Conservation (phyloP, 2,329 filamentous ascomycete species). For the Mollisiaceae sp. region DNA sequence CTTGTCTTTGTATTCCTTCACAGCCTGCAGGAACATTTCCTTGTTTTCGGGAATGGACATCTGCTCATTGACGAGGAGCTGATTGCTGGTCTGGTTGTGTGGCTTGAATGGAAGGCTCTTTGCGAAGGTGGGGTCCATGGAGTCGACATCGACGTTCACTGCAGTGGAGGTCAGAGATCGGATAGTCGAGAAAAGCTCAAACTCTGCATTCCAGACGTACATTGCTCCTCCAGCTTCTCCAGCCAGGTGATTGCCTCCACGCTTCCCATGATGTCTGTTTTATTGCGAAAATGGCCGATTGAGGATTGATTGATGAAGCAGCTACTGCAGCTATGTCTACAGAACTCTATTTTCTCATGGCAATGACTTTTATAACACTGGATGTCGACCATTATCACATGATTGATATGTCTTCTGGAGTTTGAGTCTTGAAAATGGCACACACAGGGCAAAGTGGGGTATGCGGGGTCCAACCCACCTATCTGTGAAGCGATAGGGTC, state of each 20-base stretch:
- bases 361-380: neutral
- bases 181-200: neutral
- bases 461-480: slow-evolving; percentile 10
- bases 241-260: slow-evolving; percentile 17
- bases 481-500: neutral
- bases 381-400: slow-evolving; percentile 9
- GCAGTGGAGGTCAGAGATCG: slow-evolving; percentile 2
- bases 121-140: slow-evolving; percentile 56
- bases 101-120: slow-evolving; percentile 51
- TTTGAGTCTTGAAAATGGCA: slow-evolving; percentile 11
- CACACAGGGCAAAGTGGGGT: slow-evolving; percentile 19
- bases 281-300: neutral
- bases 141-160: slow-evolving; percentile 59
- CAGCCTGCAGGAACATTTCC: slow-evolving; percentile 48
- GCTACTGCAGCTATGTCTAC: neutral
- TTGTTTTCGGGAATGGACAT: slow-evolving; percentile 51
- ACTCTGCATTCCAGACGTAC: neutral
- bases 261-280: slow-evolving; percentile 17
- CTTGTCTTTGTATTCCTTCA: slow-evolving; percentile 50
- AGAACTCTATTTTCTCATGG: neutral
- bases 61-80: slow-evolving; percentile 54
- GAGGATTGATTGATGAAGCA: neutral
- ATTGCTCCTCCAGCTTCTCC: slow-evolving; percentile 21
- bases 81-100: slow-evolving; percentile 57
- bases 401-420: slow-evolving; percentile 1